phyloP scores from a whole-genome alignment of 176 grass and related monocot genomes.

The Oryza longistaminata region DNA sequence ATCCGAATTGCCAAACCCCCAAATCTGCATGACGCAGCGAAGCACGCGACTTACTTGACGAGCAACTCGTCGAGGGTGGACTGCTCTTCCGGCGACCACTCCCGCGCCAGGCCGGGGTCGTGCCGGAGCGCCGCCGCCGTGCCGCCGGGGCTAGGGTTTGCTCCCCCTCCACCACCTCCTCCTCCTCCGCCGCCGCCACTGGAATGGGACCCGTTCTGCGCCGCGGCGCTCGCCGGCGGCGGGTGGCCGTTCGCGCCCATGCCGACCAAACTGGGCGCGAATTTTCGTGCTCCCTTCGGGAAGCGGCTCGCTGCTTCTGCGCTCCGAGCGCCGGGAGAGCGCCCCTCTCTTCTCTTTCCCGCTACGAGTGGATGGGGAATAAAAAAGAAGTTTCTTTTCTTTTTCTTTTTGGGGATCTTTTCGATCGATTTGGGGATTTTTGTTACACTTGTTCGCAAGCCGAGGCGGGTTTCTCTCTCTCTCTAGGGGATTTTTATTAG shows the following conservation, averaged over 20 bases:
- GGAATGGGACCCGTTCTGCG: constrained; percentile 51
- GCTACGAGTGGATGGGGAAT: constrained; percentile 43
- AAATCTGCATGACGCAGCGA: constrained; percentile 11
- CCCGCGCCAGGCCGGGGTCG: constrained; percentile 75
- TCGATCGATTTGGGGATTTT: constrained; percentile 39
- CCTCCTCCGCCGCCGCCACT: constrained; percentile 29
- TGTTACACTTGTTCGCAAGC: background rate
- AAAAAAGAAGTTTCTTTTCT: constrained; percentile 15
- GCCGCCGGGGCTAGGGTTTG: constrained; percentile 71
- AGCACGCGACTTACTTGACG: constrained; percentile 56
- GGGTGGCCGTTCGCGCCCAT: constrained; percentile 82
- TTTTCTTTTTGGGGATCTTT: constrained; percentile 24
- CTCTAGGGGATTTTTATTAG: background rate
- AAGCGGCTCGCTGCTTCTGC: constrained; percentile 27
- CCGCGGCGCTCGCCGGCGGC: constrained; percentile 44
- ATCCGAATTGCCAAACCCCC: constrained; percentile 13
- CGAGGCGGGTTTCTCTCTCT: background rate
- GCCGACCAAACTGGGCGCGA: constrained; percentile 36
- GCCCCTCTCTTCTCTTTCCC: constrained; percentile 25
- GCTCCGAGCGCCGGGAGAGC: constrained; percentile 10
- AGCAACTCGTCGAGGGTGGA: constrained; percentile 69
- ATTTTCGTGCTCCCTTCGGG: constrained; percentile 26
- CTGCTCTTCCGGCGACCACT: constrained; percentile 87
- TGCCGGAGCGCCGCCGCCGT: constrained; percentile 59
- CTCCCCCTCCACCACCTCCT: constrained; percentile 33